These are phyloP conservation scores for Aristolochia fimbriata DNA, from an alignment of 164 flowering plant species.

Conservation along the genomic window DNA sequence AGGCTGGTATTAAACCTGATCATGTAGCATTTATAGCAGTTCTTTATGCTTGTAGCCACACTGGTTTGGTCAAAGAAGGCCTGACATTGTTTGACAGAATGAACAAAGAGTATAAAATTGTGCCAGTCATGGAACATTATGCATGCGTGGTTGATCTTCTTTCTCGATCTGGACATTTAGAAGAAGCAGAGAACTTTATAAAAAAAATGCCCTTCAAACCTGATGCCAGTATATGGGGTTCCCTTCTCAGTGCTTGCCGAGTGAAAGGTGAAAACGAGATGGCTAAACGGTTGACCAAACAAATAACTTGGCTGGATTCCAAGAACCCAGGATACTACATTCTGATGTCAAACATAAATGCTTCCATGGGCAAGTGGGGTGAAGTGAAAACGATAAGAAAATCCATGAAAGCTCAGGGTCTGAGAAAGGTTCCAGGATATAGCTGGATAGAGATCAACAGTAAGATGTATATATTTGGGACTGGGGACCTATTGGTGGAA, in stretches of 20 bases:
- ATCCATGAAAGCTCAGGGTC: slow-evolving; percentile 21
- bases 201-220: slow-evolving; percentile 33
- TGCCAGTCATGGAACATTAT: slow-evolving; percentile 30
- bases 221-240: slow-evolving; percentile 35
- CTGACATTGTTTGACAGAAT: no score
- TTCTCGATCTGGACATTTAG: slow-evolving; percentile 19
- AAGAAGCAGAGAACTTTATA: slow-evolving; percentile 29
- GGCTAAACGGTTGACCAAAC: slow-evolving; percentile 18
- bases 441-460: slow-evolving; percentile 31
- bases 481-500: no score
- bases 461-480: no score
- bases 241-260: slow-evolving; percentile 36
- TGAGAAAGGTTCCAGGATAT: slow-evolving; percentile 28
- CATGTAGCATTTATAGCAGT: slow-evolving; percentile 27
- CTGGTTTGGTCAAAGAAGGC: slow-evolving; percentile 32
- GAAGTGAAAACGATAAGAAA: slow-evolving; percentile 5
- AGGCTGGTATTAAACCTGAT: slow-evolving; percentile 24
- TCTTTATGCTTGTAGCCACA: slow-evolving; percentile 37
- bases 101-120: slow-evolving; percentile 5
- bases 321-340: no score
- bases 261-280: slow-evolving; percentile 12
- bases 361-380: no score
- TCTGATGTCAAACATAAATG: no score
- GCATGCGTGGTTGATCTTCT: slow-evolving; percentile 35
- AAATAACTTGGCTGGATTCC: background rate